Evolutionary conservation across 2,329 filamentous ascomycete species (phyloP).

Genomic region (Aureobasidium sp.): DNA sequence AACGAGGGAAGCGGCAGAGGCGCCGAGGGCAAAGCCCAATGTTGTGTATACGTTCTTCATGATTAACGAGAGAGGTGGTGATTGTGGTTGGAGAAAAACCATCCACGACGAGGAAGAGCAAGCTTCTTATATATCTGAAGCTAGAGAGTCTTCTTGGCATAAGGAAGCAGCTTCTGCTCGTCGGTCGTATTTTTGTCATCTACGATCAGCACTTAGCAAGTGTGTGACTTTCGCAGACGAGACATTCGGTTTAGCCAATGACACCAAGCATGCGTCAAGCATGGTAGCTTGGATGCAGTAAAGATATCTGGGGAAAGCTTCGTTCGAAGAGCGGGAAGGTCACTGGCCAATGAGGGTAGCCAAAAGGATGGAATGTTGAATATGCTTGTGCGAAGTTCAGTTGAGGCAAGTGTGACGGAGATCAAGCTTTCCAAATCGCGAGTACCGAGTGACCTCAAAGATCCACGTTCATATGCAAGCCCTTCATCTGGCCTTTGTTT

Average conservation of each 20-base stretch:
- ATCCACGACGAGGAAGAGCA: background rate
- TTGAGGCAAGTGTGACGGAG: background rate
- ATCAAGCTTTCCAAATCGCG: background rate
- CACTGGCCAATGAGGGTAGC: background rate
- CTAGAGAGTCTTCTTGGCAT: background rate
- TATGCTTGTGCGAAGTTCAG: background rate
- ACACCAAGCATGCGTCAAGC: slow-evolving; percentile 10
- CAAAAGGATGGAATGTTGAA: background rate
- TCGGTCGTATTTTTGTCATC: background rate
- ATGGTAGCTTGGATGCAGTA: background rate
- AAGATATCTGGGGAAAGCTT: background rate
- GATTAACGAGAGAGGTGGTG: slow-evolving; percentile 8
- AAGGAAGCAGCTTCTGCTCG: background rate
- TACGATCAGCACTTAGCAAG: slow-evolving; percentile 5
- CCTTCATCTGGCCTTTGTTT: background rate
- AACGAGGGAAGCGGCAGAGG: slow-evolving; percentile 13
- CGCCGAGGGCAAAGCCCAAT: slow-evolving; percentile 16
- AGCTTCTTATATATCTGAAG: slow-evolving; percentile 5
- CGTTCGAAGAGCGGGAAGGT: background rate
- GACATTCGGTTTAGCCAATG: background rate
- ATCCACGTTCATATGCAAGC: background rate
- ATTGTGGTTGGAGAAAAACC: background rate
- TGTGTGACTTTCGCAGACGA: background rate
- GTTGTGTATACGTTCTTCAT: slow-evolving; percentile 16
- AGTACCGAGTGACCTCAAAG: background rate